These are phyloP conservation scores for Alternaria longipes DNA, from an alignment of 2,329 filamentous ascomycete species.

Conservation along the genomic window DNA sequence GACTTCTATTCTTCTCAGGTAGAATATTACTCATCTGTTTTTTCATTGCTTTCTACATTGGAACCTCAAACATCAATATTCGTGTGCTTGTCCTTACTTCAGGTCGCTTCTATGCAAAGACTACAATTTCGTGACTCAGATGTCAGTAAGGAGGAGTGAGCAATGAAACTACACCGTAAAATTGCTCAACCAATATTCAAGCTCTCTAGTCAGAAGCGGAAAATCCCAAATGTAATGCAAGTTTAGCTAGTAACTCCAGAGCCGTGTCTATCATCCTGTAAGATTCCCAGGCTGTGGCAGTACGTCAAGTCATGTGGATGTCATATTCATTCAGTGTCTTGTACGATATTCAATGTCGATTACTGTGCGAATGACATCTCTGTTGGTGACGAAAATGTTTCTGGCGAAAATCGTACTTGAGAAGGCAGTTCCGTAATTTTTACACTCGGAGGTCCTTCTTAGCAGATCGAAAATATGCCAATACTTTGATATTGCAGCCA, in stretches of 20 bases:
- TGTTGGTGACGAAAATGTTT: background rate
- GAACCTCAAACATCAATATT: background rate
- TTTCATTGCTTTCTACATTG: too few relatives aligned
- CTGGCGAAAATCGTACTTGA: background rate
- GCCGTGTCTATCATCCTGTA: background rate
- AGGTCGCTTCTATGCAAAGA: background rate
- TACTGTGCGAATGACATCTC: background rate
- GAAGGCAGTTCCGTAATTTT: background rate
- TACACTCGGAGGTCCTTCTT: background rate
- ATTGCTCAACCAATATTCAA: background rate
- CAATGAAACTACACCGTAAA: background rate
- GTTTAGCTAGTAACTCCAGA: background rate
- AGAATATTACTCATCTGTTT: background rate
- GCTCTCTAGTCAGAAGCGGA: background rate
- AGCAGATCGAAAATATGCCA: background rate
- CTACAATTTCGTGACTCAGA: background rate
- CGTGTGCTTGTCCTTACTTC: background rate
- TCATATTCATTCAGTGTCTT: background rate
- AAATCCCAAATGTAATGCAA: background rate
- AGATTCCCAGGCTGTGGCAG: background rate
- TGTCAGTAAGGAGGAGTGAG: background rate
- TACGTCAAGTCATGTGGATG: background rate
- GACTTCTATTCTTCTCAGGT: background rate
- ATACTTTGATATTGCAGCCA: background rate
- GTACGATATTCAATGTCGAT: background rate